Evolutionary conservation across 208 protist genomes (phyloP).

Genomic region (Crithidia brevicula): DNA sequence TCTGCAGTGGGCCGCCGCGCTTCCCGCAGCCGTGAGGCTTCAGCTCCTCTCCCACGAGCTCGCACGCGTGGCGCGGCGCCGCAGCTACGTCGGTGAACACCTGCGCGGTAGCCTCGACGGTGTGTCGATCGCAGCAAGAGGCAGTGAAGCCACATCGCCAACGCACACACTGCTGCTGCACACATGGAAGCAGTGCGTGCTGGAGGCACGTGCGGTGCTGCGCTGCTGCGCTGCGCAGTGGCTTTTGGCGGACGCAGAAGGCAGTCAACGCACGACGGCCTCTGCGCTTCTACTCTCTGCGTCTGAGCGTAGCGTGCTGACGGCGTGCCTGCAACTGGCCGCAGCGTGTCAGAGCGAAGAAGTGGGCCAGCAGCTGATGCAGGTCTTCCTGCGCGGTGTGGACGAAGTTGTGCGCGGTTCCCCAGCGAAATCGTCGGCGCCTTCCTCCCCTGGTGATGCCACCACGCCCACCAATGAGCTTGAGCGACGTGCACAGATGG

Average conservation of each 20-base stretch:
- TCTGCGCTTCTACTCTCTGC: not conserved
- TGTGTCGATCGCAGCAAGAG: no score
- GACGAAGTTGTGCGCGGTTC: not conserved
- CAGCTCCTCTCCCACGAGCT: slow-evolving; percentile 20
- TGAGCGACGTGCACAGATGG: no score
- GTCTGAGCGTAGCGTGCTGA: slow-evolving; percentile 18
- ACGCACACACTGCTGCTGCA: no score
- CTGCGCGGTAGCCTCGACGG: not conserved
- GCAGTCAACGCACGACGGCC: not conserved
- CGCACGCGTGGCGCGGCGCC: slow-evolving; percentile 15
- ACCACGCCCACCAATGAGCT: no score
- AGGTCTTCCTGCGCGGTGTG: slow-evolving; percentile 17
- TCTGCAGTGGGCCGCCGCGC: slow-evolving; percentile 24
- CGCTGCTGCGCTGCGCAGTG: slow-evolving; percentile 24
- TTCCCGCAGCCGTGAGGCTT: slow-evolving; percentile 17
- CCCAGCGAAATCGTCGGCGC: no score
- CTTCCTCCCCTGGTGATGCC: no score
- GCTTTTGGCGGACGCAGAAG: not conserved
- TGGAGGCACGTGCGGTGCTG: slow-evolving; percentile 22
- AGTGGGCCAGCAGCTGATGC: slow-evolving; percentile 22
- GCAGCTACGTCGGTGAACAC: not conserved
- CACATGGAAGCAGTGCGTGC: slow-evolving; percentile 11
- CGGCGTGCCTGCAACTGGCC: slow-evolving; percentile 16
- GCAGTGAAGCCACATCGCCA: no score
- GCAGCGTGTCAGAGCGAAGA: slow-evolving; percentile 16